Percentiles rank a stretch among this genome's conserved stretches.
Evolutionary conservation across 129 eudicot species (phyloP).

Genomic region (Logfia minima): DNA sequence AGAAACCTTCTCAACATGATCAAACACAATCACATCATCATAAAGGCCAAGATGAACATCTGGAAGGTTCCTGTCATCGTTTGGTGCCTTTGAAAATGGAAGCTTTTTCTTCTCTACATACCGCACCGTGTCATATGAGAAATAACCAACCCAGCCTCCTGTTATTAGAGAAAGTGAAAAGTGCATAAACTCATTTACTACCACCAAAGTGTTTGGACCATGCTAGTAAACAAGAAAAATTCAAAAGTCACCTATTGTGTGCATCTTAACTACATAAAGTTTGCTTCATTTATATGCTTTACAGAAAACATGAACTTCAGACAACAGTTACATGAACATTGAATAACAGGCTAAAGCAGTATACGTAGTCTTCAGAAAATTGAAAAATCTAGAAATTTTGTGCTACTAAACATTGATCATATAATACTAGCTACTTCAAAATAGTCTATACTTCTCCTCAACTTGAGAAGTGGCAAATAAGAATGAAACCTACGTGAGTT

Average conservation of each 20-base stretch:
- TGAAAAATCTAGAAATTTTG: neutral
- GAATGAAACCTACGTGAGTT: neutral
- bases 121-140: slow-evolving; percentile 97
- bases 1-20: slow-evolving; percentile 92
- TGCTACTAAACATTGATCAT: slow-evolving; percentile 3
- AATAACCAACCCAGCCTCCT: slow-evolving; percentile 99
- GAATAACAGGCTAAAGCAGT: slow-evolving; percentile 10
- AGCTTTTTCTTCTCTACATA: slow-evolving; percentile 93
- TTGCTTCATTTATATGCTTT: slow-evolving; percentile 1
- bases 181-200: slow-evolving; percentile 3
- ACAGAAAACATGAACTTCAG: slow-evolving; percentile 5
- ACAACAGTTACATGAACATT: neutral
- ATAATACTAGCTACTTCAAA: slow-evolving; percentile 1
- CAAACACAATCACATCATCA: slow-evolving; percentile 98
- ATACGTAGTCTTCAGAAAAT: neutral
- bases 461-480: slow-evolving; percentile 8
- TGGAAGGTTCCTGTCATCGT: slow-evolving; percentile 95
- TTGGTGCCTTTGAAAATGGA: slow-evolving; percentile 82
- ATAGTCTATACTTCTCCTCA: slow-evolving; percentile 9
- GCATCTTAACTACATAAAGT: slow-evolving; percentile 4
- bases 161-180: slow-evolving; percentile 23
- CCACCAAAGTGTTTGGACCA: neutral
- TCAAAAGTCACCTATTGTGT: neutral
- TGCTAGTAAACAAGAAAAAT: slow-evolving; percentile 2
- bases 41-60: slow-evolving; percentile 97